A percentile compares a stretch with the other conserved stretches of the same genome.
Conservation (phyloP, 495 filamentous ascomycete species). For the Penicillium canescens region DNA sequence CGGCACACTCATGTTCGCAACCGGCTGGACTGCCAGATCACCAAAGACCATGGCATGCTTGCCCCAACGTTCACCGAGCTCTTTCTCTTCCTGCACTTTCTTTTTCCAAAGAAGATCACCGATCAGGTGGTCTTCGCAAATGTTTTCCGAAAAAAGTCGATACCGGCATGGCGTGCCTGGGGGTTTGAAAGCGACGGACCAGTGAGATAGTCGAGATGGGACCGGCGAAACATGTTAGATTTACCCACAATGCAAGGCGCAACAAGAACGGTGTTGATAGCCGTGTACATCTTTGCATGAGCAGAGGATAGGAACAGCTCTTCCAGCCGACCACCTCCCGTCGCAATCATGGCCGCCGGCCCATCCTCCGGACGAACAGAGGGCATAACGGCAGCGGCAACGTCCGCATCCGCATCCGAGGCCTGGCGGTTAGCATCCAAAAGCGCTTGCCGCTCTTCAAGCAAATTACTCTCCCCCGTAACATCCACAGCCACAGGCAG, state of each 20-base stretch:
- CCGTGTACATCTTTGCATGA: conserved; percentile 97
- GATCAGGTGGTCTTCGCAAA: conserved; percentile 97
- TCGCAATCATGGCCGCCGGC: conserved; percentile 27
- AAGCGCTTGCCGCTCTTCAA: conserved; percentile 44
- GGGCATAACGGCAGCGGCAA: conserved; percentile 2
- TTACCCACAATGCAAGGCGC: conserved; percentile 96
- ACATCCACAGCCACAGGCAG: conserved; percentile 84
- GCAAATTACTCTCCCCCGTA: conserved; percentile 29
- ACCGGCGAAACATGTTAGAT: conserved; percentile 95
- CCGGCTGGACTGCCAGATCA: conserved; percentile 88
- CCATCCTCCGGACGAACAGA: conserved; percentile 24
- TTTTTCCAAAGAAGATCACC: conserved; percentile 85
- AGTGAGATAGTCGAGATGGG: conserved; percentile 84
- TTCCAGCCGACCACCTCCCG: conserved; percentile 81
- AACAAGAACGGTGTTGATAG: conserved; percentile 89
- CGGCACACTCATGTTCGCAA: conserved; percentile 72
- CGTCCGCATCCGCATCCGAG: conserved; percentile 1
- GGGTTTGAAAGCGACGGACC: conserved; percentile 35
- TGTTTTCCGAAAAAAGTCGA: conserved; percentile 94
- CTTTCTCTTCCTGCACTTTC: conserved; percentile 45
- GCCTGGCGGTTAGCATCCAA: conserved; percentile 27
- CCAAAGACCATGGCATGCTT: conserved; percentile 85
- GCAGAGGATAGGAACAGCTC: conserved; percentile 92
- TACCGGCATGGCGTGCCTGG: conserved; percentile 55
- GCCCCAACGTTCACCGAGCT: conserved; percentile 49